Percentiles rank a stretch among this genome's conserved stretches.
Evolutionary conservation across 805 yeast species (phyloP).

Genomic region (Komagataella populi): DNA sequence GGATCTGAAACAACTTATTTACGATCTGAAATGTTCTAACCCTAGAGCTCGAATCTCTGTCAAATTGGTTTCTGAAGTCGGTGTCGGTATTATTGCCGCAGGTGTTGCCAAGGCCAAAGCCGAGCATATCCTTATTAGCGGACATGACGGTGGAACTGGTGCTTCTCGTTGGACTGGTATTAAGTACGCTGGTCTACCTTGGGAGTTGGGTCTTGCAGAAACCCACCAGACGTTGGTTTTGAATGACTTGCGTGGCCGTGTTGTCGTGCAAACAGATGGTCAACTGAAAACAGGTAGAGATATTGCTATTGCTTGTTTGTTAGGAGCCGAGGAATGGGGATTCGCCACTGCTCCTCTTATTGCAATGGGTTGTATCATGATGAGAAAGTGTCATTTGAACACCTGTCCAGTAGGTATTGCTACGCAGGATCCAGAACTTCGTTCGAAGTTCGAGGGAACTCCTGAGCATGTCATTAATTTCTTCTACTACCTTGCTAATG

Average conservation of each 20-base stretch:
- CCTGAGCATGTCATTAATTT: slow-evolving; percentile 98
- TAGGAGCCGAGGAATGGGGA: slow-evolving; percentile 98
- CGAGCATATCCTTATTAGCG: slow-evolving; percentile 88
- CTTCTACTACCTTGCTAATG: slow-evolving; percentile 89
- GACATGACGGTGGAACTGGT: slow-evolving; percentile 99
- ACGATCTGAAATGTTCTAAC: slow-evolving; percentile 91
- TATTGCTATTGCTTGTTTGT: slow-evolving; percentile 86
- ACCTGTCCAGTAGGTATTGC: slow-evolving; percentile 99
- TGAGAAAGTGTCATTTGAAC: slow-evolving; percentile 88
- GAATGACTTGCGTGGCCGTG: slow-evolving; percentile 93
- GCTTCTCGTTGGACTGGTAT: slow-evolving; percentile 97
- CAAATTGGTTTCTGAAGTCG: slow-evolving; percentile 93
- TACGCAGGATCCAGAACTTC: slow-evolving; percentile 89
- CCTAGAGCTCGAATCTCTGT: slow-evolving; percentile 97
- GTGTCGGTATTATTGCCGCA: slow-evolving; percentile 97
- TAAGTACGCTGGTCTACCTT: slow-evolving; percentile 94
- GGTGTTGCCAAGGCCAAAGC: slow-evolving; percentile 99
- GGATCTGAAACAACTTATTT: slow-evolving; percentile 91
- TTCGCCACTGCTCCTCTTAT: slow-evolving; percentile 95
- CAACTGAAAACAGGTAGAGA: slow-evolving; percentile 96
- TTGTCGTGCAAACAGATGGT: slow-evolving; percentile 95
- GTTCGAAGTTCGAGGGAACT: slow-evolving; percentile 88
- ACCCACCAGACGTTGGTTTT: slow-evolving; percentile 94
- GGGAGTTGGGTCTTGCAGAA: slow-evolving; percentile 98
- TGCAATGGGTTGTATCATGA: slow-evolving; percentile 95